A percentile compares a stretch with the other conserved stretches of the same genome.
phyloP scores from a whole-genome alignment of 2,329 filamentous ascomycete genomes.

The Lojkania enalia region DNA sequence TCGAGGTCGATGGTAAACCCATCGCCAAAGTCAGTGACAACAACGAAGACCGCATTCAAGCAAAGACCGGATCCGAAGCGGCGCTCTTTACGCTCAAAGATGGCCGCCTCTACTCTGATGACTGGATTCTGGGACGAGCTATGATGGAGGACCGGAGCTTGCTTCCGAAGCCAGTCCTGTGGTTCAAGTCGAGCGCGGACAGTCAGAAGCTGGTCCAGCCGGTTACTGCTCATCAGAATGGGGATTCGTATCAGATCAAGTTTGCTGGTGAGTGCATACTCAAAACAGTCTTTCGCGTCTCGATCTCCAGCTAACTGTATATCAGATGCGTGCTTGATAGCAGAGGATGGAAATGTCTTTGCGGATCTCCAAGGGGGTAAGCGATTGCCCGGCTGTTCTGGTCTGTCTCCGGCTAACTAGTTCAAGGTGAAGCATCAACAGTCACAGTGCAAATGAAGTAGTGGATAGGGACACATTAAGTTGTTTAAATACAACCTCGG shows the following conservation, averaged over 20 bases:
- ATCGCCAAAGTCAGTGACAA: slow-evolving; percentile 17
- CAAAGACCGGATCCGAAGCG: slow-evolving; percentile 21
- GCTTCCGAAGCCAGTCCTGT: slow-evolving; percentile 27
- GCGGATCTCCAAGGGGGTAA: slow-evolving; percentile 23
- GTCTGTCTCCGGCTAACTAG: too few species aligned
- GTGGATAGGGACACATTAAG: too few species aligned
- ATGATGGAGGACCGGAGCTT: slow-evolving; percentile 27
- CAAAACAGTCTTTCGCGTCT: background rate
- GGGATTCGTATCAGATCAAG: slow-evolving; percentile 19
- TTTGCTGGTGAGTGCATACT: slow-evolving; percentile 19
- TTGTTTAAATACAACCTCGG: too few species aligned
- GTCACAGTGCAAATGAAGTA: too few species aligned
- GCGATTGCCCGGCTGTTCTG: too few species aligned
- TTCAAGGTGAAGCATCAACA: too few species aligned
- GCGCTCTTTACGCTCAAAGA: slow-evolving; percentile 30
- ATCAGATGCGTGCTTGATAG: slow-evolving; percentile 16
- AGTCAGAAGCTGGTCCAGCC: slow-evolving; percentile 14
- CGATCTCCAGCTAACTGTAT: background rate
- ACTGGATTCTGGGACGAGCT: slow-evolving; percentile 26
- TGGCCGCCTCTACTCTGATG: slow-evolving; percentile 21
- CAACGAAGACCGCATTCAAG: slow-evolving; percentile 18
- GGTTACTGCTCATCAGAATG: slow-evolving; percentile 23
- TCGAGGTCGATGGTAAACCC: slow-evolving; percentile 27
- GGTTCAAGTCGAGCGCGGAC: slow-evolving; percentile 23
- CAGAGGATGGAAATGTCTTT: slow-evolving; percentile 21